Percentiles rank a stretch among this genome's conserved stretches.
Evolutionary conservation across 805 yeast species (phyloP).

Genomic region (Candida lessepsii): DNA sequence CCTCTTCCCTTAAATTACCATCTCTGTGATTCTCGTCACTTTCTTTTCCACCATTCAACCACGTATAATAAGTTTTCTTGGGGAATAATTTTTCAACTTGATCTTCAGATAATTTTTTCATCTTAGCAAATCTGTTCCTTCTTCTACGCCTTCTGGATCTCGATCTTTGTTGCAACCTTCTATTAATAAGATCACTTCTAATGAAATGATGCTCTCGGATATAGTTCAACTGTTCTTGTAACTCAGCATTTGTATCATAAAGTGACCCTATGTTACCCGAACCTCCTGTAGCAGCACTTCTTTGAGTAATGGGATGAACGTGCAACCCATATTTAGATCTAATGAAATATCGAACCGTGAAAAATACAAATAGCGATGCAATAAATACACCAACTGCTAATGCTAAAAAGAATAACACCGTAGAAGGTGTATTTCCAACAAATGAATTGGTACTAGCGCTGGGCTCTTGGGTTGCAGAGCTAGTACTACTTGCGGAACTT

Average conservation of each 20-base stretch:
- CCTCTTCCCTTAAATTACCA: slow-evolving; percentile 41
- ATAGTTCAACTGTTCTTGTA: slow-evolving; percentile 36
- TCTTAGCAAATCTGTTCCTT: slow-evolving; percentile 40
- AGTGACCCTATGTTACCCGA: slow-evolving; percentile 2
- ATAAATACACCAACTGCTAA: slow-evolving; percentile 60
- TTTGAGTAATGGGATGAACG: slow-evolving; percentile 34
- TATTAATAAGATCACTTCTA: slow-evolving; percentile 30
- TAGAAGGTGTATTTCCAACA: slow-evolving; percentile 55
- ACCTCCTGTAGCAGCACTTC: slow-evolving; percentile 19
- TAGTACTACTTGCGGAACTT: neutral
- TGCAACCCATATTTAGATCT: slow-evolving; percentile 57
- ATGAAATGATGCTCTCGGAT: slow-evolving; percentile 32
- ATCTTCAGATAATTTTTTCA: slow-evolving; percentile 51
- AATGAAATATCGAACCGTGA: slow-evolving; percentile 59
- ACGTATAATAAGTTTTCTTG: slow-evolving; percentile 51
- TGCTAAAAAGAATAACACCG: slow-evolving; percentile 63
- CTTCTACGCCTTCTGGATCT: slow-evolving; percentile 41
- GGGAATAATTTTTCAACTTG: slow-evolving; percentile 67
- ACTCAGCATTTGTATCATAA: slow-evolving; percentile 21
- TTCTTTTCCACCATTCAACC: slow-evolving; percentile 63
- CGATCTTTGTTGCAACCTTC: slow-evolving; percentile 28
- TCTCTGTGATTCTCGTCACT: slow-evolving; percentile 45
- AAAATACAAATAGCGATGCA: slow-evolving; percentile 55
- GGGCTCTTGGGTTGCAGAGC: neutral
- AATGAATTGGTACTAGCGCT: slow-evolving; percentile 28